Evolutionary conservation across 768 basidiomycete species (phyloP), one percentile per base, ranked within the genome.

Genomic region (Neoboletus subvelutipes): DNA sequence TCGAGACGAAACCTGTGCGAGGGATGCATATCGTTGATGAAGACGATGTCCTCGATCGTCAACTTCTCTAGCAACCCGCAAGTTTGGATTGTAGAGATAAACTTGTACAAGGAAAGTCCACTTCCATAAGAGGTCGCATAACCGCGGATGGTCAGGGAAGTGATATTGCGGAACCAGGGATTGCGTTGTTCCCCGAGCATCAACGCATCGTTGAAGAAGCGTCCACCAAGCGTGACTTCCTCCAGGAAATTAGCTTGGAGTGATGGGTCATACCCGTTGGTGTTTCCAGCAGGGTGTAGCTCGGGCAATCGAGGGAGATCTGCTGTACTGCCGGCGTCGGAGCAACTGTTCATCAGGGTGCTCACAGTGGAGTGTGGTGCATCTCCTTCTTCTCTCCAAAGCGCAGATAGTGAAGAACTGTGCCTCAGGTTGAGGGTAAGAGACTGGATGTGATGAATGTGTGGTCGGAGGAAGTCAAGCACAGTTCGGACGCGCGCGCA

Each of bases 361-460:
- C 40, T 57, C 36, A 43, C n/a, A 4, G 18, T 34, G 28, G 26
- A 41, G n/a, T 15, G 18, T 31, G 43, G 34, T 20, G 46, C 47
- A 37, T 58, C 47, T 15, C 48, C 42, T 51, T 40, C 15, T 36
- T 58, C 42, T 49, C 56, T 59, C 58, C 57, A 53, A 6, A 60
- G n/a, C 5, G n/a, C 36, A 7, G 57, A 37, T 1, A 58, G 29
- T 2, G 46, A 58, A 20, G 56, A 51, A 18, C 24, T 51, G 29
- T 58, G 18, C 26, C 11, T 45, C 28, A 51, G 36, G 8, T 41
- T 26, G 48, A 58, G 50, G 8, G 37, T 33, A 6, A 58, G 56
- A n/a, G 57, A 58, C 50, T 39, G 36, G 7, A 20, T 52, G 6
- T 46, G 57, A 45, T 26, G 29, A 22, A 50, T 45, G 6, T 39